Percentiles rank a stretch among this genome's conserved stretches.
Evolutionary conservation across 257 asterid genomes (phyloP).

Genomic region (Misopates orontium): DNA sequence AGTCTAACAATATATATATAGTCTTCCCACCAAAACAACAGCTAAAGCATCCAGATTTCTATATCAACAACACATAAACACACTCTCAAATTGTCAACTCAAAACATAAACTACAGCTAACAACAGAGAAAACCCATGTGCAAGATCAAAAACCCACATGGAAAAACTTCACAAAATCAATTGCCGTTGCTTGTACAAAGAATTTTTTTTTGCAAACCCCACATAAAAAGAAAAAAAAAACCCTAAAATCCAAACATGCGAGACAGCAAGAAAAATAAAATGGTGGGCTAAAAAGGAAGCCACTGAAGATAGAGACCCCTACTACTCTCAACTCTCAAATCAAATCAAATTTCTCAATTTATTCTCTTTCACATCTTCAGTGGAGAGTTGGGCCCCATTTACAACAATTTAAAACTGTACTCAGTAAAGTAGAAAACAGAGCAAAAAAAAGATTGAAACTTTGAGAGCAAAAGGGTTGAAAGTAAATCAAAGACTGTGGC

Average conservation of each 20-base stretch:
- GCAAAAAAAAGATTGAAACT: constrained; percentile 14
- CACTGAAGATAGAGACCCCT: constrained; percentile 33
- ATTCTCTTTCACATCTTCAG: constrained; percentile 40
- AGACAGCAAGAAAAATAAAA: constrained; percentile 54
- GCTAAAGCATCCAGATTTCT: background rate
- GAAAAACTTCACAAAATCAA: constrained; percentile 23
- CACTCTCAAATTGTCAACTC: background rate
- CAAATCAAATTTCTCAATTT: too few species aligned
- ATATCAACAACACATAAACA: constrained; percentile 2
- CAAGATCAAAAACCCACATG: constrained; percentile 31
- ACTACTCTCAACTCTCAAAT: constrained; percentile 20
- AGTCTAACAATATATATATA: constrained; percentile 6
- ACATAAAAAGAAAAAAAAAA: constrained; percentile 31
- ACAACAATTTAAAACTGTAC: constrained; percentile 24
- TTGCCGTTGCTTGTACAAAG: constrained; percentile 11
- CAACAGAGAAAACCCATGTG: constrained; percentile 22
- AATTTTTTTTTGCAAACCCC: constrained; percentile 27
- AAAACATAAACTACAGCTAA: constrained; percentile 5
- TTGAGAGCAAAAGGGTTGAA: background rate
- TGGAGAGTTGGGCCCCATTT: constrained; percentile 65
- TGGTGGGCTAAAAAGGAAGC: constrained; percentile 40
- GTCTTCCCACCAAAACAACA: background rate
- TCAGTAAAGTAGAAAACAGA: background rate
- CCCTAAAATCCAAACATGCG: constrained; percentile 47
- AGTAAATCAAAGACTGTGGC: background rate